These are phyloP conservation scores for Setaria viridis DNA, from an alignment of 202 grass and related monocot species.

Conservation along the genomic window DNA sequence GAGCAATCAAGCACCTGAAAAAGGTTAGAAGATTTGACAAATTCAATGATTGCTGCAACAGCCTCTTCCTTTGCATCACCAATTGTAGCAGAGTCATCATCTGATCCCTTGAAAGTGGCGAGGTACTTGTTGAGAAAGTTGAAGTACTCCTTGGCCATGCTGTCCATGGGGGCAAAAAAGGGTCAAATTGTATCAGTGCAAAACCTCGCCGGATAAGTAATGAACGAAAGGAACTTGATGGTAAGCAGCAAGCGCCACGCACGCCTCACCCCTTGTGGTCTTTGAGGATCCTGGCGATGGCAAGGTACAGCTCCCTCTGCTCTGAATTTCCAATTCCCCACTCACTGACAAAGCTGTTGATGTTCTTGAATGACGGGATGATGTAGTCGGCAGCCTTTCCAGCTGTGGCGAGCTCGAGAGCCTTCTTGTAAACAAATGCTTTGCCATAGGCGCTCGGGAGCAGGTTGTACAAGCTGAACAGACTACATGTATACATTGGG, in stretches of 20 bases:
- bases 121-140: constrained; percentile 91
- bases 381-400: constrained; percentile 73
- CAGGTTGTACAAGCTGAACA: constrained; percentile 91
- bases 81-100: constrained; percentile 61
- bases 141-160: constrained; percentile 85
- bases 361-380: constrained; percentile 74
- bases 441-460: constrained; percentile 66
- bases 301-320: constrained; percentile 74
- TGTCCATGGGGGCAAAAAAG: constrained; percentile 19
- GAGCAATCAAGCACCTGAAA: constrained; percentile 64
- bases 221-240: not conserved
- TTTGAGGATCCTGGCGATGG: constrained; percentile 70
- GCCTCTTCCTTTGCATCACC: constrained; percentile 82
- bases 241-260: not conserved
- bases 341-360: constrained; percentile 69
- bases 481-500: constrained; percentile 21
- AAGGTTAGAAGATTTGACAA: constrained; percentile 77
- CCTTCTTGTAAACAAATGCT: constrained; percentile 81
- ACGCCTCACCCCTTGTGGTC: constrained; percentile 60
- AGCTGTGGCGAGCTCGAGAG: constrained; percentile 66
- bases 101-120: constrained; percentile 63
- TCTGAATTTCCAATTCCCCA: constrained; percentile 81
- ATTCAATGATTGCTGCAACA: constrained; percentile 70
- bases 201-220: not conserved
- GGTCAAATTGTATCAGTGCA: not conserved